Evolutionary conservation across 495 filamentous ascomycete genomes (phyloP).

Genomic region (Darksidea phi): DNA sequence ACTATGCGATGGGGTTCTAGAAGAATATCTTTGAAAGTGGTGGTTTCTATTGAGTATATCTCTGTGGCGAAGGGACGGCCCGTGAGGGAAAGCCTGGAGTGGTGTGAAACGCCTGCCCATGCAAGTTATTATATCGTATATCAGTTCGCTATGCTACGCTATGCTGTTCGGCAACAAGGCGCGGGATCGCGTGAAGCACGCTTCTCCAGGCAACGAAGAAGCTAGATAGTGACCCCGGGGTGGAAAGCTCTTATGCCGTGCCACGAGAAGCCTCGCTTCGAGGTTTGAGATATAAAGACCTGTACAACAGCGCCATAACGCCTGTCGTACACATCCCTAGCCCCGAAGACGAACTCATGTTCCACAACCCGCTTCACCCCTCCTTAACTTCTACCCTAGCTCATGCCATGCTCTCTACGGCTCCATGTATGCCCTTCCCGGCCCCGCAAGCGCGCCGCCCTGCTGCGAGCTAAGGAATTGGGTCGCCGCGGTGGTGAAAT

Average conservation of each 20-base stretch:
- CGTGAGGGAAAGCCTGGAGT: background rate
- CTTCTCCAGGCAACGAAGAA: constrained; percentile 8
- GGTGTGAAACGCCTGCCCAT: constrained; percentile 2
- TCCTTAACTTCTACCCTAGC: background rate
- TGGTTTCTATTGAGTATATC: background rate
- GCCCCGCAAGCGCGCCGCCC: constrained; percentile 15
- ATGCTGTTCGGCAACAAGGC: background rate
- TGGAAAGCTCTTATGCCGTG: too few relatives aligned
- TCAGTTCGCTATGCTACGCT: background rate
- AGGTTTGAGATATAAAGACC: too few relatives aligned
- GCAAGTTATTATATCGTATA: constrained; percentile 5
- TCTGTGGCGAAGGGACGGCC: background rate
- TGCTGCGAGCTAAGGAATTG: too few relatives aligned
- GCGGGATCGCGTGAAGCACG: background rate
- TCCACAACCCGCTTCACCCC: background rate
- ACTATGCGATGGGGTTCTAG: too few relatives aligned
- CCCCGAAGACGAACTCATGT: too few relatives aligned
- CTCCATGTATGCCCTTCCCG: constrained; percentile 13
- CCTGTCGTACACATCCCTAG: too few relatives aligned
- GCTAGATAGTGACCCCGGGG: too few relatives aligned
- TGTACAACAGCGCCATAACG: too few relatives aligned
- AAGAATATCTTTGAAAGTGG: too few relatives aligned
- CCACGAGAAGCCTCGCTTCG: too few relatives aligned
- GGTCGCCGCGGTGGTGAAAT: background rate
- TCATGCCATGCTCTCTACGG: background rate